These are phyloP conservation scores for Blastobotrys aristatus DNA, from an alignment of 1,139 yeast genomes.

Conservation along the genomic window DNA sequence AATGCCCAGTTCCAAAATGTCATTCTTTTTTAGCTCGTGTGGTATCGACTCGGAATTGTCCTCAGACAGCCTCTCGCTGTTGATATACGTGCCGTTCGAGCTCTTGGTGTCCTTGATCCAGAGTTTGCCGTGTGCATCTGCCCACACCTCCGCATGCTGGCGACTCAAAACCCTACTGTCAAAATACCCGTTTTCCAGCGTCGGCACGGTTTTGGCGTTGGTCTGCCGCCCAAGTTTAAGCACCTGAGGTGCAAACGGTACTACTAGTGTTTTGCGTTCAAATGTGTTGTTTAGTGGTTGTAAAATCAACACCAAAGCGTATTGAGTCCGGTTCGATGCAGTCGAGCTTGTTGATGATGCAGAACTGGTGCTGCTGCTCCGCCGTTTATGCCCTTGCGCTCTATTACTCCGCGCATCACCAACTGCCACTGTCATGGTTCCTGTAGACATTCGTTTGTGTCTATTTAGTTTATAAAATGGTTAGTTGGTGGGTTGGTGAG, in stretches of 20 bases:
- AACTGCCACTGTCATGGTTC: too few relatives aligned
- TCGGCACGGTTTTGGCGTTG: constrained; percentile 67
- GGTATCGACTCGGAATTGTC: constrained; percentile 52
- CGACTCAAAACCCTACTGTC: constrained; percentile 91
- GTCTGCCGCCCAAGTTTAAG: constrained; percentile 84
- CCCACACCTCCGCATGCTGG: constrained; percentile 87
- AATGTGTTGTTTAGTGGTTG: constrained; percentile 77
- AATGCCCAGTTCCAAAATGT: constrained; percentile 81
- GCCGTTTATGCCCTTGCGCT: constrained; percentile 1
- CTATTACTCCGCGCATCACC: too few relatives aligned
- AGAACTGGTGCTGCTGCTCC: background rate
- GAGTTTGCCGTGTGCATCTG: constrained; percentile 61
- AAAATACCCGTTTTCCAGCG: constrained; percentile 82
- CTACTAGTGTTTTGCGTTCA: constrained; percentile 67
- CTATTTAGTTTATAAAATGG: background rate
- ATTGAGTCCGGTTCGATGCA: constrained; percentile 29
- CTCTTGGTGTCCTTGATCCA: constrained; percentile 83
- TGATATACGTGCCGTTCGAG: constrained; percentile 91
- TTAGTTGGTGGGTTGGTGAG: background rate
- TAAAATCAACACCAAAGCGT: constrained; percentile 53
- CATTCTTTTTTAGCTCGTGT: constrained; percentile 62
- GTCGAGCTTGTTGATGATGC: background rate
- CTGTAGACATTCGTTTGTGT: too few relatives aligned
- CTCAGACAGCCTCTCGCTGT: constrained; percentile 61
- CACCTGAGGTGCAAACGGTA: constrained; percentile 80